phyloP scores from a whole-genome alignment of 108 stramenopile species.

The Nitzschia sp. region DNA sequence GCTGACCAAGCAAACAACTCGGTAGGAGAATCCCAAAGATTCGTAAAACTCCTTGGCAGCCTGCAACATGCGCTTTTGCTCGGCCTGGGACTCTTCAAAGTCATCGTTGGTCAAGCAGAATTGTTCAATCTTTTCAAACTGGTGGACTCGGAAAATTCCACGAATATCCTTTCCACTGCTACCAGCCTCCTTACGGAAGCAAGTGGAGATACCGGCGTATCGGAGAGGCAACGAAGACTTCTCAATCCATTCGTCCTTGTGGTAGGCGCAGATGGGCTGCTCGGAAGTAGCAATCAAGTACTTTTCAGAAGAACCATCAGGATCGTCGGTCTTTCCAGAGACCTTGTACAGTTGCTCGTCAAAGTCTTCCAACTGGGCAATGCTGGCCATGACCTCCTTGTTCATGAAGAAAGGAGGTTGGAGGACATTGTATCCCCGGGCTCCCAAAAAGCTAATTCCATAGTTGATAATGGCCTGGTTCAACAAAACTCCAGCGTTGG shows the following conservation, averaged over 20 bases:
- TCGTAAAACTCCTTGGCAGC: constrained; percentile 97
- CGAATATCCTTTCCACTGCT: constrained; percentile 96
- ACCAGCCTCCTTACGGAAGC: constrained; percentile 99
- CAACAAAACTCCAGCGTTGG: constrained; percentile 93
- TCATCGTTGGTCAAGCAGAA: constrained; percentile 96
- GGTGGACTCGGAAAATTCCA: constrained; percentile 99
- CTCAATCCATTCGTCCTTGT: constrained; percentile 95
- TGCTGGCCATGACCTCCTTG: constrained; percentile 99
- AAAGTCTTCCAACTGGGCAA: constrained; percentile 99
- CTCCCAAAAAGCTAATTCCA: constrained; percentile 90
- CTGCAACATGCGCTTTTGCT: constrained; percentile 88
- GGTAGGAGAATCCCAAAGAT: constrained; percentile 92
- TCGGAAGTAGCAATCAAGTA: constrained; percentile 99
- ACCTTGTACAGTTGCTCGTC: constrained; percentile 99
- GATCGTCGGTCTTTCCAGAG: constrained; percentile 90
- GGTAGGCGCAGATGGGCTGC: constrained; percentile 99
- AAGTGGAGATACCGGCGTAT: constrained; percentile 97
- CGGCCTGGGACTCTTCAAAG: constrained; percentile 83
- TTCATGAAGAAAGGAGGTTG: constrained; percentile 99
- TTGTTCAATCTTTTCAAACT: constrained; percentile 99
- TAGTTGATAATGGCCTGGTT: constrained; percentile 99
- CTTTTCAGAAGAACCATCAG: constrained; percentile 84
- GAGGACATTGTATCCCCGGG: constrained; percentile 89
- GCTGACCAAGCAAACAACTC: constrained; percentile 96
- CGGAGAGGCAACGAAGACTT: constrained; percentile 74